Conservation (phyloP, 805 yeast genomes). For the Ogataea degrootiae region DNA sequence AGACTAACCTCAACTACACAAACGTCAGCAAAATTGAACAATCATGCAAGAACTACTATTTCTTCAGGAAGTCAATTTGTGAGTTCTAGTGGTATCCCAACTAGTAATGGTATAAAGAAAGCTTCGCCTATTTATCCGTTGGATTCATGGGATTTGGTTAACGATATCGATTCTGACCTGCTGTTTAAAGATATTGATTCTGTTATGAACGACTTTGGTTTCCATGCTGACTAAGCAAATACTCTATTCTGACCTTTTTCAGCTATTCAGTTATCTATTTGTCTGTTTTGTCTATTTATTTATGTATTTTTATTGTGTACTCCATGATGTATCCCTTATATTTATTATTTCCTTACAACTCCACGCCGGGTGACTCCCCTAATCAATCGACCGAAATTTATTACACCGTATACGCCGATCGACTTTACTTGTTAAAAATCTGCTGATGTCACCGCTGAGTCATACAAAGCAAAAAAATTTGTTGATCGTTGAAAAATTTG, state of each 20-base stretch:
- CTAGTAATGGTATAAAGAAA: neutral
- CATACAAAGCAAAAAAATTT: too few species aligned
- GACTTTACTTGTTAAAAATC: too few species aligned
- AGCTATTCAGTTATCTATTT: neutral
- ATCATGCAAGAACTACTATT: too few species aligned
- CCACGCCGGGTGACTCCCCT: too few species aligned
- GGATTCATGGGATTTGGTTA: conserved; percentile 36
- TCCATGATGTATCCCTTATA: neutral
- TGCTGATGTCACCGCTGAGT: too few species aligned
- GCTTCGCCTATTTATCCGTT: conserved; percentile 25
- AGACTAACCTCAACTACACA: neutral
- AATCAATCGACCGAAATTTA: too few species aligned
- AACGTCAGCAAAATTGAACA: neutral
- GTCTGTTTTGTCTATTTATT: neutral
- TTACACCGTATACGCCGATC: too few species aligned
- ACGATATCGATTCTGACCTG: conserved; percentile 44
- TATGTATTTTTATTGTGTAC: neutral
- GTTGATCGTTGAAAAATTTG: conserved; percentile 1
- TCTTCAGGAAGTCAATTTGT: too few species aligned
- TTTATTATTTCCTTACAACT: too few species aligned
- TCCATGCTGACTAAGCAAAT: conserved; percentile 47
- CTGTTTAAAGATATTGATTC: conserved; percentile 81
- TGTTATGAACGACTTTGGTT: conserved; percentile 90
- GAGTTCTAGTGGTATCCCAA: too few species aligned
- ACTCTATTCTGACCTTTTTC: neutral